Percentiles rank a stretch among this genome's conserved stretches.
Conservation (phyloP, 768 basidiomycete species). For the Glaciozyma martinii region DNA sequence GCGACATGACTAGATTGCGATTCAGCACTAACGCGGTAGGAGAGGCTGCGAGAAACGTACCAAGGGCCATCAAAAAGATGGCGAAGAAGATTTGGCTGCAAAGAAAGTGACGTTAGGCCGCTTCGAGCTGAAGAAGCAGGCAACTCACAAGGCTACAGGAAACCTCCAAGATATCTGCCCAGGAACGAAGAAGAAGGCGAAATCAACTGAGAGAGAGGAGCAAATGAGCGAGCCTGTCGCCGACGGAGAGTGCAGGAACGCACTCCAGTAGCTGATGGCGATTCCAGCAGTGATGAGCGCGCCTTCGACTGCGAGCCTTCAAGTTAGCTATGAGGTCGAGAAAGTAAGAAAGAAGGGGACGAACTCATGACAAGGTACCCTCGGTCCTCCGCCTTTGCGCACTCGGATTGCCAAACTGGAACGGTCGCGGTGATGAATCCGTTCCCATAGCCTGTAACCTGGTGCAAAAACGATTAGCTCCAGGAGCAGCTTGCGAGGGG, state of each 20-base stretch:
- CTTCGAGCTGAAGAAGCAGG: too few species aligned
- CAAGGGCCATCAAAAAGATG: neutral
- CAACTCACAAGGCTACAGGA: too few species aligned
- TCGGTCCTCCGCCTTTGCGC: slow-evolving; percentile 52
- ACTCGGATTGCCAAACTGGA: slow-evolving; percentile 58
- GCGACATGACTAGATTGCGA: slow-evolving; percentile 42
- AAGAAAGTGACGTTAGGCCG: too few species aligned
- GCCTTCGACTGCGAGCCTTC: slow-evolving; percentile 39
- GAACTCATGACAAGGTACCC: slow-evolving; percentile 53
- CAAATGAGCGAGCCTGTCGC: neutral
- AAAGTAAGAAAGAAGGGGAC: too few species aligned
- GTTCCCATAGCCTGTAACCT: slow-evolving; percentile 50
- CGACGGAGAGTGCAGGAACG: slow-evolving; percentile 47
- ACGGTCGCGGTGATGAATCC: slow-evolving; percentile 51
- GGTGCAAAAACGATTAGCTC: too few species aligned
- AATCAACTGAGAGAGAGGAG: neutral
- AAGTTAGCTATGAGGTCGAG: too few species aligned
- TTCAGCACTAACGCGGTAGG: too few species aligned
- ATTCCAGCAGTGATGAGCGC: slow-evolving; percentile 53
- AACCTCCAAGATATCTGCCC: neutral
- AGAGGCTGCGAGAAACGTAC: too few species aligned
- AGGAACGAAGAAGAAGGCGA: neutral
- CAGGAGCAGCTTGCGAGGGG: too few species aligned
- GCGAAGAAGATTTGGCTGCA: neutral
- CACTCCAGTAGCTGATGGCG: slow-evolving; percentile 57